Conservation (phyloP, 805 yeast genomes). For the Cyberlindnera galapagoensis region DNA sequence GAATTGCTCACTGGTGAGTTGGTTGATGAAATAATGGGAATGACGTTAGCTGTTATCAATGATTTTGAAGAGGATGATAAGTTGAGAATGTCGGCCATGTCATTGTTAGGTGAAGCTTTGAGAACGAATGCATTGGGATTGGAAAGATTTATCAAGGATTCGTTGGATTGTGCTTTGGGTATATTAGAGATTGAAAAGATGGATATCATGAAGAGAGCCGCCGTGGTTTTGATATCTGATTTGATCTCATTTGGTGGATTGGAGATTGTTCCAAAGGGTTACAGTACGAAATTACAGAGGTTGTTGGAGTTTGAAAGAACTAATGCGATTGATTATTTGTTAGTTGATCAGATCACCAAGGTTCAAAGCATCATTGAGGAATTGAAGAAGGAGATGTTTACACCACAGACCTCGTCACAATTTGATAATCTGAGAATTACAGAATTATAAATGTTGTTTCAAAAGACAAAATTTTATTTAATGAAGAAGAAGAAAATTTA, state of each 20-base stretch:
- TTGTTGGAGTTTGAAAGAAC: constrained; percentile 37
- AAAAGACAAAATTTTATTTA: no score
- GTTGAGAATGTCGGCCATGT: constrained; percentile 80
- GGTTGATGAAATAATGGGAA: constrained; percentile 36
- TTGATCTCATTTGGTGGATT: constrained; percentile 43
- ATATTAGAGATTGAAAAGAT: constrained; percentile 58
- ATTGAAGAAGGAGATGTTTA: constrained; percentile 11
- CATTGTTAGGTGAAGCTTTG: constrained; percentile 70
- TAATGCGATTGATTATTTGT: constrained; percentile 51
- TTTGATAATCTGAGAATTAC: constrained; percentile 1
- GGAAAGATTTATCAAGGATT: constrained; percentile 39
- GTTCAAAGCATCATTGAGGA: constrained; percentile 27
- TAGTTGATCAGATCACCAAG: constrained; percentile 49
- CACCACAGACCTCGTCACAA: constrained; percentile 4
- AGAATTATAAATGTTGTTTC: constrained; percentile 1
- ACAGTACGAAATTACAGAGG: constrained; percentile 36
- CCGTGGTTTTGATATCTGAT: constrained; percentile 63
- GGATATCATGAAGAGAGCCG: constrained; percentile 58
- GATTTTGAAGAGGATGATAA: constrained; percentile 42
- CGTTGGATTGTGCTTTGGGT: constrained; percentile 74
- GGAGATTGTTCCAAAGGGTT: constrained; percentile 42
- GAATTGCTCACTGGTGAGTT: constrained; percentile 40
- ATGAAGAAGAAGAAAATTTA: no score
- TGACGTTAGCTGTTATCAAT: constrained; percentile 37
- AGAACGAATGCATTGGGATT: constrained; percentile 53